These are phyloP conservation scores for Psilocybe subaeruginosa DNA, from an alignment of 768 basidiomycete species.

Conservation along the genomic window DNA sequence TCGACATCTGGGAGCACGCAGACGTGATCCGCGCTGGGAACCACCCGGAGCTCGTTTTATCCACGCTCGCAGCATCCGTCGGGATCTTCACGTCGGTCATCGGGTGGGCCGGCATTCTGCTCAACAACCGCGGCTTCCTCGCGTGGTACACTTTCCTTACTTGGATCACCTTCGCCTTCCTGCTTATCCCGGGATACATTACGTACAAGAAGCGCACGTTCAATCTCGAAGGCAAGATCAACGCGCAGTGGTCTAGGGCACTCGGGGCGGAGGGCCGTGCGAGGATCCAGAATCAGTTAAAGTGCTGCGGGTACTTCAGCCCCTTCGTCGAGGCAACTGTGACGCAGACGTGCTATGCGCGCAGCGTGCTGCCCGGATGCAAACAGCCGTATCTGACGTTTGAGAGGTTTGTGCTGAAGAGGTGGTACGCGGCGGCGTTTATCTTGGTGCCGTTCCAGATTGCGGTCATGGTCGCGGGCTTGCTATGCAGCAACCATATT, in stretches of 20 bases:
- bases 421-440: slow-evolving; percentile 73
- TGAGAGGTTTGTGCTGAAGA: slow-evolving; percentile 51
- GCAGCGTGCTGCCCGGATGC: slow-evolving; percentile 72
- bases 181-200: slow-evolving; percentile 78
- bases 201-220: slow-evolving; percentile 64
- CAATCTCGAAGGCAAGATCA: slow-evolving; percentile 76
- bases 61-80: slow-evolving; percentile 62
- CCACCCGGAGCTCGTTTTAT: slow-evolving; percentile 63
- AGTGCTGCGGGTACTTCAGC: slow-evolving; percentile 79
- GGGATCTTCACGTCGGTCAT: slow-evolving; percentile 68
- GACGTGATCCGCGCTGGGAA: slow-evolving; percentile 76
- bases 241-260: slow-evolving; percentile 67
- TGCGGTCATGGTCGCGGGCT: slow-evolving; percentile 57
- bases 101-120: slow-evolving; percentile 81
- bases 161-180: slow-evolving; percentile 73
- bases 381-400: slow-evolving; percentile 63
- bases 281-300: slow-evolving; percentile 70
- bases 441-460: slow-evolving; percentile 69
- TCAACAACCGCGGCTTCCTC: slow-evolving; percentile 85
- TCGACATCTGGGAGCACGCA: slow-evolving; percentile 68
- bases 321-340: slow-evolving; percentile 81
- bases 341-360: slow-evolving; percentile 71
- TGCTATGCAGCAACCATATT: slow-evolving; percentile 80
- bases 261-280: slow-evolving; percentile 61
- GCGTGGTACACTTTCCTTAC: slow-evolving; percentile 75